Conservation (phyloP, 257 asterid genomes). For the Nicotiana attenuata region DNA sequence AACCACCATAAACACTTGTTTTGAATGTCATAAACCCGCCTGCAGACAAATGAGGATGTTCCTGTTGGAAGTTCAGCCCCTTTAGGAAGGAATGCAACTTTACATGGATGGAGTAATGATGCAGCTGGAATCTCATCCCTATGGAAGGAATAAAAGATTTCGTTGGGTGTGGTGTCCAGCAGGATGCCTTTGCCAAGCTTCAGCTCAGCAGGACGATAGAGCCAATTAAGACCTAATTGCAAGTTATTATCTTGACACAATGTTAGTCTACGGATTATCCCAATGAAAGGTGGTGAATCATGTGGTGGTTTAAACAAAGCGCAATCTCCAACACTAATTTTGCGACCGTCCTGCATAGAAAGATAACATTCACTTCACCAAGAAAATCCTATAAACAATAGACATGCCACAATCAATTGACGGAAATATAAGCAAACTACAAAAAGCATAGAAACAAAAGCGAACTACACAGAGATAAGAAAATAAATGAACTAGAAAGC, state of each 20-base stretch:
- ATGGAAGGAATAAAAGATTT: constrained; percentile 82
- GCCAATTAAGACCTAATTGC: constrained; percentile 74
- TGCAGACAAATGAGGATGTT: constrained; percentile 73
- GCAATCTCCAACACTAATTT: constrained; percentile 57
- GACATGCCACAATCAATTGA: not conserved
- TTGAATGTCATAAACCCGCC: constrained; percentile 64
- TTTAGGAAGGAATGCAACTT: constrained; percentile 92
- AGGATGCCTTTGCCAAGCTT: constrained; percentile 52
- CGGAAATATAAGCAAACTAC: not conserved
- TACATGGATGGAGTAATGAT: constrained; percentile 91
- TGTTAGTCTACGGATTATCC: constrained; percentile 54
- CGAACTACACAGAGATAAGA: not conserved
- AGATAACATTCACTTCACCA: not conserved
- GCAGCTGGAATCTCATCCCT: constrained; percentile 80
- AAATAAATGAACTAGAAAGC: not conserved
- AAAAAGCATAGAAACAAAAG: not conserved
- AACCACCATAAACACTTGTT: constrained; percentile 59
- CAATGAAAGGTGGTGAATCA: constrained; percentile 68
- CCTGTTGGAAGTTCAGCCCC: constrained; percentile 74
- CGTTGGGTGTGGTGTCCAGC: constrained; percentile 72
- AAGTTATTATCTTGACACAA: constrained; percentile 38
- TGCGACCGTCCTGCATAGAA: constrained; percentile 63
- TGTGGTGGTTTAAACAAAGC: constrained; percentile 70
- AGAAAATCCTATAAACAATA: not conserved
- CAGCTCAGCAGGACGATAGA: constrained; percentile 74